phyloP scores from a whole-genome alignment of 2,329 filamentous ascomycete genomes.

The Colletotrichum nymphaeae region DNA sequence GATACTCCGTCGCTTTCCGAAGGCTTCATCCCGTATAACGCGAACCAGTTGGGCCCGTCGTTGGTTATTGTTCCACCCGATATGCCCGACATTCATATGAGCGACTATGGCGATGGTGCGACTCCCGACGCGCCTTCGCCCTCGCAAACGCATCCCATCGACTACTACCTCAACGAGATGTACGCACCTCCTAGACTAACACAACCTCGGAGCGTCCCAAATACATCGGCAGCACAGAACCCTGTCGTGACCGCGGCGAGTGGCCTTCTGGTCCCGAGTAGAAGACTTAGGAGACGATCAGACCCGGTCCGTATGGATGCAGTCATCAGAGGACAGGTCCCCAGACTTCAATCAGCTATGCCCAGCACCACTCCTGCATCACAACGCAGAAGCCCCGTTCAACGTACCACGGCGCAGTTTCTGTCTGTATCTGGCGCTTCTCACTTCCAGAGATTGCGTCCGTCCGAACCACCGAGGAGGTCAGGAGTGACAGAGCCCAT shows the following conservation, averaged over 20 bases:
- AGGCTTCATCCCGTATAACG: background rate
- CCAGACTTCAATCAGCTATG: background rate
- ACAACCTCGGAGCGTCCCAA: background rate
- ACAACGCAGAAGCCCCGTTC: background rate
- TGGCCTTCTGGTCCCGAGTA: background rate
- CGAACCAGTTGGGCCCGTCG: background rate
- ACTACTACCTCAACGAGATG: background rate
- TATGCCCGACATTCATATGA: background rate
- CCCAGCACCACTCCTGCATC: background rate
- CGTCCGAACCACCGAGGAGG: background rate
- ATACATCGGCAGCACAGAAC: background rate
- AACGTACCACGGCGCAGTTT: background rate
- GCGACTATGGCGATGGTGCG: background rate
- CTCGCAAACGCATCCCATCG: slow-evolving; percentile 7
- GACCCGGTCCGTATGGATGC: background rate
- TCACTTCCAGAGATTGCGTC: background rate
- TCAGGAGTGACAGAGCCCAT: background rate
- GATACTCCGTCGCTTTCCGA: background rate
- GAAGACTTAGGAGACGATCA: background rate
- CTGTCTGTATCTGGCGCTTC: background rate
- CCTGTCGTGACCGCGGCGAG: background rate
- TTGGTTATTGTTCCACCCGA: slow-evolving; percentile 21
- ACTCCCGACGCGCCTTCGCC: background rate
- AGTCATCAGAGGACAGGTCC: background rate
- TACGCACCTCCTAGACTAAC: background rate